Percentiles rank a stretch among this genome's conserved stretches.
phyloP scores from a whole-genome alignment of 139 green algal genomes.

The Protoeuglena noctilucae region DNA sequence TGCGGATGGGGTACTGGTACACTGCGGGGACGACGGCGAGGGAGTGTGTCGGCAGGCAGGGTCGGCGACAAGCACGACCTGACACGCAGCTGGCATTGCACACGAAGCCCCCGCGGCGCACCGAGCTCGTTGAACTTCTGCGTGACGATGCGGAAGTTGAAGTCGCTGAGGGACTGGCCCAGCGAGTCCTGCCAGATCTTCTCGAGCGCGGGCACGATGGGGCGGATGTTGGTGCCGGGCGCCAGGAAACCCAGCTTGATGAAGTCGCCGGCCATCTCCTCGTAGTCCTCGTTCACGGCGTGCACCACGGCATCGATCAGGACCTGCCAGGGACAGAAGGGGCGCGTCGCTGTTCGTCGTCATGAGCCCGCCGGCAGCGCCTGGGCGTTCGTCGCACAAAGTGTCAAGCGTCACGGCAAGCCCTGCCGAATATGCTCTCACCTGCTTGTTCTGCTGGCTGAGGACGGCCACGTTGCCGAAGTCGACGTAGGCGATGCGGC shows the following conservation, averaged over 20 bases:
- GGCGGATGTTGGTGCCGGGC: slow-evolving; percentile 72
- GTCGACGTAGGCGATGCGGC: slow-evolving; percentile 98
- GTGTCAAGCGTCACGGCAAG: too few species aligned
- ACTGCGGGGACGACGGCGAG: too few species aligned
- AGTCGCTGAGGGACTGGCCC: slow-evolving; percentile 64
- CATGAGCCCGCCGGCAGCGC: too few species aligned
- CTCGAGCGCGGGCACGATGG: slow-evolving; percentile 87
- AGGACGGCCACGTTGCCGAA: slow-evolving; percentile 99
- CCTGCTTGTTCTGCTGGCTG: slow-evolving; percentile 52
- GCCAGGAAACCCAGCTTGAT: slow-evolving; percentile 89
- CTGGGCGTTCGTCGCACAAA: slow-evolving; percentile 23
- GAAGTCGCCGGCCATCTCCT: slow-evolving; percentile 85
- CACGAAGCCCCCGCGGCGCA: too few species aligned
- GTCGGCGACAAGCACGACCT: too few species aligned
- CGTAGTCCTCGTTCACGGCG: slow-evolving; percentile 97
- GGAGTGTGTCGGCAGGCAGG: too few species aligned
- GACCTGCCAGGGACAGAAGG: slow-evolving; percentile 44
- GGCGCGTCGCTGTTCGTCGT: slow-evolving; percentile 1
- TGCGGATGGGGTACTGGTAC: slow-evolving; percentile 97
- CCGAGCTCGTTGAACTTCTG: slow-evolving; percentile 96
- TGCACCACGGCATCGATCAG: slow-evolving; percentile 96
- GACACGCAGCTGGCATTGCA: too few species aligned
- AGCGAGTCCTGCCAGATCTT: slow-evolving; percentile 88
- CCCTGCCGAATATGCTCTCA: slow-evolving; percentile 8
- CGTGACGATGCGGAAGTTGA: slow-evolving; percentile 97